These are phyloP conservation scores for Chlamydomonas sphaeroides DNA, from an alignment of 139 green algal species.

Conservation along the genomic window DNA sequence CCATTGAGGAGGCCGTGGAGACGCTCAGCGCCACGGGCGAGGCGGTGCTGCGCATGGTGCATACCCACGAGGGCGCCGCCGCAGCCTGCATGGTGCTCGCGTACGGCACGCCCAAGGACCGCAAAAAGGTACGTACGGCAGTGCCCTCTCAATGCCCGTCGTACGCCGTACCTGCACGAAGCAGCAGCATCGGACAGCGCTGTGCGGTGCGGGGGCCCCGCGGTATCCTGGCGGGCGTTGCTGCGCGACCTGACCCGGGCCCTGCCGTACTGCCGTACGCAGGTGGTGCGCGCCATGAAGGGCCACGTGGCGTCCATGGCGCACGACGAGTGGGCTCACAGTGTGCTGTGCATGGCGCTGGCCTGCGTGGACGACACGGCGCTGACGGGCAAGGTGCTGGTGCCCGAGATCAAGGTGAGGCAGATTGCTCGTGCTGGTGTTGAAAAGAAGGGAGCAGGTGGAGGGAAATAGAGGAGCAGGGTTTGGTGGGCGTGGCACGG, in stretches of 20 bases:
- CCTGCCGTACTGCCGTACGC: too few species aligned
- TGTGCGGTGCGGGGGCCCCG: too few species aligned
- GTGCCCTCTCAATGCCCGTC: too few species aligned
- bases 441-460: not conserved
- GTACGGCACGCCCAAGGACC: constrained; percentile 80
- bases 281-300: constrained; percentile 84
- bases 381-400: constrained; percentile 77
- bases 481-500: too few species aligned
- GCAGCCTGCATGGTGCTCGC: constrained; percentile 77
- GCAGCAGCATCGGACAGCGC: too few species aligned
- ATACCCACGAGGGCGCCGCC: constrained; percentile 84
- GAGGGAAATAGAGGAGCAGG: too few species aligned
- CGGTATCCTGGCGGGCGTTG: too few species aligned
- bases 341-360: constrained; percentile 76
- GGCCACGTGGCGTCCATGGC: constrained; percentile 68
- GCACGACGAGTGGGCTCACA: constrained; percentile 84
- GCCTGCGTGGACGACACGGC: constrained; percentile 86
- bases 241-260: too few species aligned
- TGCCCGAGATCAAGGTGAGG: constrained; percentile 76
- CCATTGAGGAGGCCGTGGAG: constrained; percentile 80
- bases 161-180: too few species aligned
- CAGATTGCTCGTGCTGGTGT: too few species aligned
- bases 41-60: constrained; percentile 87
- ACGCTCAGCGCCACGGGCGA: constrained; percentile 72
- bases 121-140: too few species aligned